Percentiles rank a stretch among this genome's conserved stretches.
These are phyloP conservation scores for Sclerotinia borealis DNA, from an alignment of 2,329 filamentous ascomycete species.

Conservation along the genomic window DNA sequence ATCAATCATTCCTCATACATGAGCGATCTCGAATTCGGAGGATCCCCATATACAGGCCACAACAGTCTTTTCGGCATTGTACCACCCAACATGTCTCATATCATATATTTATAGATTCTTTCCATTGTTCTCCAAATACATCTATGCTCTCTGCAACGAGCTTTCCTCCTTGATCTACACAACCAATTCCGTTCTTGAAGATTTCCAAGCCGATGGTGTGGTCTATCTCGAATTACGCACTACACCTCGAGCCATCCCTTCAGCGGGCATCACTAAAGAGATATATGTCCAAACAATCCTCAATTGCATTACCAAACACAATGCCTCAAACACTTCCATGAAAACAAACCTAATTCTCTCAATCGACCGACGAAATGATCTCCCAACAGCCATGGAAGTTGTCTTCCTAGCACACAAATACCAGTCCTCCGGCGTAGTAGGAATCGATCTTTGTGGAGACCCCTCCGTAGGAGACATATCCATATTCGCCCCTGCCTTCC, in stretches of 20 bases:
- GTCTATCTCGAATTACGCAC: constrained; percentile 75
- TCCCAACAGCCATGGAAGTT: constrained; percentile 54
- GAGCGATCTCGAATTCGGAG: neutral
- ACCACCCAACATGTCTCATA: constrained; percentile 10
- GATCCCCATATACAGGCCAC: constrained; percentile 5
- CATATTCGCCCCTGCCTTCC: constrained; percentile 54
- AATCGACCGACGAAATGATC: constrained; percentile 59
- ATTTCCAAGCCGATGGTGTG: constrained; percentile 66
- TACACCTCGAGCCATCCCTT: constrained; percentile 60
- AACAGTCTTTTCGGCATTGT: neutral
- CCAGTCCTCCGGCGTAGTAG: constrained; percentile 54
- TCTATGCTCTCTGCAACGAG: constrained; percentile 68
- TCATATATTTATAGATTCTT: constrained; percentile 55
- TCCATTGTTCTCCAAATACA: constrained; percentile 70
- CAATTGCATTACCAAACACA: constrained; percentile 50
- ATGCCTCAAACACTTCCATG: constrained; percentile 37
- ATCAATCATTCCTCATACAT: no score
- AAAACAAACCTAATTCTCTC: constrained; percentile 65
- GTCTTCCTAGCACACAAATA: constrained; percentile 57
- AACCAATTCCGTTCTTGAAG: constrained; percentile 56
- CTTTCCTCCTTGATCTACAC: constrained; percentile 52
- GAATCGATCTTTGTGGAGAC: constrained; percentile 74
- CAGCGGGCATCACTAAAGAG: constrained; percentile 45
- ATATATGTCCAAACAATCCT: constrained; percentile 63
- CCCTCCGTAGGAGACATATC: constrained; percentile 57